Evolutionary conservation across 768 basidiomycete genomes (phyloP).

Genomic region (Kwoniella mangroviensis): DNA sequence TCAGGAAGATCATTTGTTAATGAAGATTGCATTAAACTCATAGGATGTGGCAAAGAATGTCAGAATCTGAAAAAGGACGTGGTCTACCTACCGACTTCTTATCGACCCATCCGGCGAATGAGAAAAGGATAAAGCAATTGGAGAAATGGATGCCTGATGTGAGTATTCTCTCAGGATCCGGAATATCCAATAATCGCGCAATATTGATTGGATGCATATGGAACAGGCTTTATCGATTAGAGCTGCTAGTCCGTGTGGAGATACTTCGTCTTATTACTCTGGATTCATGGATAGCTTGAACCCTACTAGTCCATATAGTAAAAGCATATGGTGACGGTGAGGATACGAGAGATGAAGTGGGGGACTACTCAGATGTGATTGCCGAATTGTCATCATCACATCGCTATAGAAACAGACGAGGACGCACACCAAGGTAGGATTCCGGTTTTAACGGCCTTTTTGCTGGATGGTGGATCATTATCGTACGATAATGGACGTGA

Average conservation of each 20-base stretch:
- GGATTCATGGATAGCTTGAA: conserved; percentile 47
- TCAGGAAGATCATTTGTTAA: too few relatives aligned
- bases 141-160: conserved; percentile 55
- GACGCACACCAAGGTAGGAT: too few relatives aligned
- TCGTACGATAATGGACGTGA: too few relatives aligned
- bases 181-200: too few relatives aligned
- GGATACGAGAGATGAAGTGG: not conserved
- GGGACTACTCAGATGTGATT: not conserved
- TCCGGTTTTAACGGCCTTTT: too few relatives aligned
- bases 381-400: too few relatives aligned
- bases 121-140: conserved; percentile 66
- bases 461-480: too few relatives aligned
- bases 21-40: too few relatives aligned
- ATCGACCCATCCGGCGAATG: conserved; percentile 77
- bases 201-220: too few relatives aligned
- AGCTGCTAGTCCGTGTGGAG: conserved; percentile 52
- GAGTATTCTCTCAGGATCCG: conserved; percentile 11
- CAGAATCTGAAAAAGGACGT: conserved; percentile 62
- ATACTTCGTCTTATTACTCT: conserved; percentile 44
- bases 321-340: conserved; percentile 16
- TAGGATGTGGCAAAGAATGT: conserved; percentile 76
- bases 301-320: conserved; percentile 14
- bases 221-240: conserved; percentile 48
- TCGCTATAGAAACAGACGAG: too few relatives aligned
- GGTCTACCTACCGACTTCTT: conserved; percentile 66